Evolutionary conservation across 495 filamentous ascomycete genomes (phyloP), one percentile per base, ranked within the genome.

Genomic region (Aspergillus ostianus): DNA sequence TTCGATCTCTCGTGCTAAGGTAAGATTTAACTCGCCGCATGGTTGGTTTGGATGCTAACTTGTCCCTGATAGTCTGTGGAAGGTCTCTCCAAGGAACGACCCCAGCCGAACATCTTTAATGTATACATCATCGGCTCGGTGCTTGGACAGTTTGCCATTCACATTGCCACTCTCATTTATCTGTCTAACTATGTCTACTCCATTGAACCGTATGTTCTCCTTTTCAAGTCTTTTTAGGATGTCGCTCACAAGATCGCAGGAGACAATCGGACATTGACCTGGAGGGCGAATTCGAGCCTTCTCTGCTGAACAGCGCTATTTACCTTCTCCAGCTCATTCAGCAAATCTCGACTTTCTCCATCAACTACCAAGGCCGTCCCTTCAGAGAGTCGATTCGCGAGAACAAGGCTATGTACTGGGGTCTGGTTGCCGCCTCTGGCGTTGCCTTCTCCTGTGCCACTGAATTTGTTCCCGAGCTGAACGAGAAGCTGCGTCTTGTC

Each of bases 41-140:
- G 3, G 15, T 54, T 19, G 9, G 13, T 41, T 26, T 18, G 27
- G 12, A 21, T 54, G 51, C 67, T 78, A 62, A 79, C 63, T 45
- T 41, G 12, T 8, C 44, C 27, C 60, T 30, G 58, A 2, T 55
- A 90, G 83, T 89, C 93, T 52, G 95, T 99, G 50, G 94, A 98
- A 77, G 87, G 87, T 48, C 81, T 99, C 20, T 96, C 92, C 49
- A 98, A 98, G 80, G 94, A 99, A 76, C 88, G 94, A 27, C 94
- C 94, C 0, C 94, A 99, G 80, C 91, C 91, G 1, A 97, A 97
- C 73, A 99, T 99, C 70, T 99, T 98, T 80, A 99, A 99, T 73
- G 83, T 90, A 49, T 98, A 99, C 76, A 97, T 99, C 76, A 97
- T 99, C 67, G 93, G 93, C 46, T 96, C 92, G 48, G 92, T 99